Percentiles rank a stretch among this genome's conserved stretches.
Evolutionary conservation across 345 rosid genomes (phyloP).

Genomic region (Syzygium aromaticum): DNA sequence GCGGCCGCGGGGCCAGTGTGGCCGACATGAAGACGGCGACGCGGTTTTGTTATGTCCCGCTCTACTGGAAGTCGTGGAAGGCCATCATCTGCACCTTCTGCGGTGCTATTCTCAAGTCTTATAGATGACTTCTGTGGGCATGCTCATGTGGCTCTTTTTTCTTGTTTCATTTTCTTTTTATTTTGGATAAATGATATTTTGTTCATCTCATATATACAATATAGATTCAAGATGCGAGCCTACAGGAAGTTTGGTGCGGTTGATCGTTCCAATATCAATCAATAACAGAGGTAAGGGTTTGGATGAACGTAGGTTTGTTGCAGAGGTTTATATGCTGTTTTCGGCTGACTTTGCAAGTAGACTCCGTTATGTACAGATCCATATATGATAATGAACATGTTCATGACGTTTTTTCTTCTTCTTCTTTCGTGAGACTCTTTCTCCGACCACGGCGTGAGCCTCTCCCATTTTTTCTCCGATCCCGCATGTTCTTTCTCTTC

Average conservation of each 20-base stretch:
- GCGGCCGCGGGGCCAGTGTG: conserved; percentile 12
- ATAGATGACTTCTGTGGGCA: neutral
- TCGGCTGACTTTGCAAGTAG: neutral
- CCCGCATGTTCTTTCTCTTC: neutral
- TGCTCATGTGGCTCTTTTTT: neutral
- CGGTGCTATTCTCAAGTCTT: conserved; percentile 10
- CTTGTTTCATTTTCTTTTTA: neutral
- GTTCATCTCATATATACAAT: neutral
- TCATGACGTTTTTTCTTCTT: neutral
- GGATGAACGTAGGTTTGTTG: neutral
- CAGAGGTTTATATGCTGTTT: neutral
- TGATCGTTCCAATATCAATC: neutral
- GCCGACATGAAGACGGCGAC: conserved; percentile 9
- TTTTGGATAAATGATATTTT: neutral
- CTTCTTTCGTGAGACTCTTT: neutral
- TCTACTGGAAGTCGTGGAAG: conserved; percentile 13
- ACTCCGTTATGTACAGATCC: neutral
- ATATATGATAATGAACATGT: neutral
- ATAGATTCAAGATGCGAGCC: neutral
- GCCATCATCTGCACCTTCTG: conserved; percentile 14
- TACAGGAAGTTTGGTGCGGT: neutral
- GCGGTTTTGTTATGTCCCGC: conserved; percentile 9
- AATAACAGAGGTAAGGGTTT: neutral
- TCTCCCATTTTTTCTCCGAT: neutral
- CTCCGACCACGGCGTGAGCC: neutral